Evolutionary conservation across 805 yeast genomes (phyloP).

Genomic region (Scheffersomyces amazonensis): DNA sequence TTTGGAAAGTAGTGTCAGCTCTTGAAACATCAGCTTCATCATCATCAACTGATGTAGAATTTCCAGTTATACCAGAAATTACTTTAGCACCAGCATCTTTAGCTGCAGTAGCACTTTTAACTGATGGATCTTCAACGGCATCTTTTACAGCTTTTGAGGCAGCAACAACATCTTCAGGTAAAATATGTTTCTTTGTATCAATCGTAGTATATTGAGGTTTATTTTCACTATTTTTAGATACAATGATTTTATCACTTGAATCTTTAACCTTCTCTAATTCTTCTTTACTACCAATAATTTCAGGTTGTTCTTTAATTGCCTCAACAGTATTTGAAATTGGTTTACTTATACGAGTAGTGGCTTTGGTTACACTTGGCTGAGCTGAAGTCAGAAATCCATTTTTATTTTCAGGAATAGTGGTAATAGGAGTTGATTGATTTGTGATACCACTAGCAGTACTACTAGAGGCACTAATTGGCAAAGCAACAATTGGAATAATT

Average conservation of each 20-base stretch:
- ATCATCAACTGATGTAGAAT: neutral
- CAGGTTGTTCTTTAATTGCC: neutral
- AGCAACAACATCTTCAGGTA: slow-evolving; percentile 5
- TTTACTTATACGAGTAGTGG: neutral
- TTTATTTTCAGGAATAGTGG: slow-evolving; percentile 1
- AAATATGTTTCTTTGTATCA: slow-evolving; percentile 35
- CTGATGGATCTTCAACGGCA: slow-evolving; percentile 1
- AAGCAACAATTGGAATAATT: neutral
- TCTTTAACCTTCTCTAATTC: slow-evolving; percentile 18
- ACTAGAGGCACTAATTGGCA: neutral
- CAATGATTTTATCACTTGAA: slow-evolving; percentile 20
- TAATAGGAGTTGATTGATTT: neutral
- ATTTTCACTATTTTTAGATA: slow-evolving; percentile 10
- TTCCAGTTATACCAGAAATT: neutral
- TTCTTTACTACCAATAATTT: slow-evolving; percentile 1
- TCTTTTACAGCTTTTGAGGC: neutral
- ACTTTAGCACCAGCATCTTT: neutral
- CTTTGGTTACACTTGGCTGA: neutral
- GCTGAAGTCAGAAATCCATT: slow-evolving; percentile 8
- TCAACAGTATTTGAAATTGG: neutral
- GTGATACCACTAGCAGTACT: slow-evolving; percentile 2
- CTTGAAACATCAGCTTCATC: slow-evolving; percentile 3
- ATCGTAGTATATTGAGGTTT: slow-evolving; percentile 24
- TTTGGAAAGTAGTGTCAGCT: neutral
- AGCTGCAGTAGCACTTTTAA: slow-evolving; percentile 1